These are phyloP conservation scores for Boletus reticulatus DNA, from an alignment of 768 basidiomycete genomes.

Conservation along the genomic window DNA sequence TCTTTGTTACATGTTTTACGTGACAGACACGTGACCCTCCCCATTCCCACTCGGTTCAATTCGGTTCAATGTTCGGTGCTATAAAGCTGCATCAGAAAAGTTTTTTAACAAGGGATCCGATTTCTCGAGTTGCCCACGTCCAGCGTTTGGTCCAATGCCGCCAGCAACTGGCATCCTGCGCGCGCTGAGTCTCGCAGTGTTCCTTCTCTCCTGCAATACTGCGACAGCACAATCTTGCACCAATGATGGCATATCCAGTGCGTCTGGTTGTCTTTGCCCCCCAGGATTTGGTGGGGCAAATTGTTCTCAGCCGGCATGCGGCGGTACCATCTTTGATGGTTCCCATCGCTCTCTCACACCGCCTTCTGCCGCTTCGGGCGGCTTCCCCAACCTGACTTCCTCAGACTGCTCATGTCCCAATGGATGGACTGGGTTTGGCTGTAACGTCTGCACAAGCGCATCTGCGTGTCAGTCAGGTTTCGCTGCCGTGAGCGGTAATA, in stretches of 20 bases:
- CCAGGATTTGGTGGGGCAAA: slow-evolving; percentile 74
- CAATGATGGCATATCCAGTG: slow-evolving; percentile 23
- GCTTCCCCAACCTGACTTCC: slow-evolving; percentile 63
- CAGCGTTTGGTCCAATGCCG: slow-evolving; percentile 7
- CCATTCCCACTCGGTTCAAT: too few relatives aligned
- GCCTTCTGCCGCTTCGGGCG: slow-evolving; percentile 33
- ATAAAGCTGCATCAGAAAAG: too few relatives aligned
- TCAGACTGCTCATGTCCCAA: slow-evolving; percentile 65
- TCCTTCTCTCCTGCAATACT: slow-evolving; percentile 10
- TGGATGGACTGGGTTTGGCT: slow-evolving; percentile 78
- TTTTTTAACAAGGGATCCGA: too few relatives aligned
- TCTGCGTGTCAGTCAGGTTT: slow-evolving; percentile 69
- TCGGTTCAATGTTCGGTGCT: too few relatives aligned
- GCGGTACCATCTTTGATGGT: slow-evolving; percentile 80
- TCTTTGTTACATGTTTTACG: too few relatives aligned
- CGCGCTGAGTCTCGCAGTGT: slow-evolving; percentile 7
- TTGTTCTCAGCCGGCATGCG: slow-evolving; percentile 72
- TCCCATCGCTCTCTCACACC: slow-evolving; percentile 51
- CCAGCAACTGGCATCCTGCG: background rate
- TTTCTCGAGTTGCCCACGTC: background rate
- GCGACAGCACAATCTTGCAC: slow-evolving; percentile 24
- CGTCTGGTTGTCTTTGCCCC: slow-evolving; percentile 64
- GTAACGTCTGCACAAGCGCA: slow-evolving; percentile 73
- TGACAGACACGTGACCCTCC: background rate
- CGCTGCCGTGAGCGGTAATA: slow-evolving; percentile 38